Base-by-base conservation (phyloP, 257 asterid genomes). In the Solanum peruvianum region DNA sequence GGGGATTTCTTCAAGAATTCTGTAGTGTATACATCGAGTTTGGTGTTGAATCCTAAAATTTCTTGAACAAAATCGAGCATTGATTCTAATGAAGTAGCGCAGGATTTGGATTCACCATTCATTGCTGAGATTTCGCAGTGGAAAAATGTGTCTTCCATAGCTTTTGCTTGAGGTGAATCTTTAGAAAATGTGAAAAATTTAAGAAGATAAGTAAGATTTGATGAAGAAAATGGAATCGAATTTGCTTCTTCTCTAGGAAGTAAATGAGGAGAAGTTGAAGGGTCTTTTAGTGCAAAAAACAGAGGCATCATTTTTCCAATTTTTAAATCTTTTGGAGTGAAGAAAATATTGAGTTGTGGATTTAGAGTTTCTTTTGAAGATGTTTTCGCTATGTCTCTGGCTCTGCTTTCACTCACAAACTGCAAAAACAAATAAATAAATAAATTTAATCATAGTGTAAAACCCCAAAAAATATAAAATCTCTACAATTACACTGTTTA, bases 51-150 rank as follows among this genome's bases (percentile, higher is more conserved):
- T 8, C 94, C 94, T 9, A 94, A 91, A 3, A 92, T 69, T 4
- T 49, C 47, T 1, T 11, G 73, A 9, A 91, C 85, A 7, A 95
- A 92, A 47, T 94, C 98, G 7, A 96, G 90, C 98, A 96, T 87
- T 87, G 91, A 90, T 47, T 96, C 98, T 6, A 96, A 77, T 0
- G 98, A 93, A 11, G 97, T 90, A 47, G 97, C 95, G 58, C 99
- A 96, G 86, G 93, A 94, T 77, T 94, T 96, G n/a, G 91, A 89
- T 82, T 96, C 99, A 1, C 96, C 96, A 60, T 86, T 69, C 37
- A 93, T 71, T 0, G 99, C 92, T 13, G 91, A 89, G 86, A 82
- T 83, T 78, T 96, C 98, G 12, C 98, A 96, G 90, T 94, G 99
- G 52, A 82, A 83, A 21, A 96, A 98, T 0, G 99, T 93, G 12